Evolutionary conservation across 73 alveolate genomes (phyloP).

Genomic region (Blepharisma stoltei): DNA sequence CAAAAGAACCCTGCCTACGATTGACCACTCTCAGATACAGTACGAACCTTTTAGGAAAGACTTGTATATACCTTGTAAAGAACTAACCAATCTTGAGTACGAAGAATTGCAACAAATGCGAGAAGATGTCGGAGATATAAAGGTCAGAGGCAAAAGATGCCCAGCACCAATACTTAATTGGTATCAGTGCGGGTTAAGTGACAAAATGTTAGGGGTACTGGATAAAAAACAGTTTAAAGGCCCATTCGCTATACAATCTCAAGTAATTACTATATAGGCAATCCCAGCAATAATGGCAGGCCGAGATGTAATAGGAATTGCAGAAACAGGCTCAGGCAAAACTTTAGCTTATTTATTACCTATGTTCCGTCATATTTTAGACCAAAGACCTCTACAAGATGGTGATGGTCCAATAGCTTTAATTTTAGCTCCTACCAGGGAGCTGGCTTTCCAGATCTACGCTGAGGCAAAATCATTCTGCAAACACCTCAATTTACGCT

Average conservation of each 20-base stretch:
- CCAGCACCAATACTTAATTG: conserved; percentile 93
- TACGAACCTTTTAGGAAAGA: conserved; percentile 83
- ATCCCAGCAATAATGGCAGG: conserved; percentile 98
- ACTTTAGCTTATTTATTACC: conserved; percentile 98
- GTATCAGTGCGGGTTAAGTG: conserved; percentile 93
- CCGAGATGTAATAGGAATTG: conserved; percentile 95
- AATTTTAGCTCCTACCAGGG: conserved; percentile 98
- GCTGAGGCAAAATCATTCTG: conserved; percentile 84
- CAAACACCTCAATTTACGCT: conserved; percentile 69
- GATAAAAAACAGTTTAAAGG: conserved; percentile 75
- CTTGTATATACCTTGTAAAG: conserved; percentile 91
- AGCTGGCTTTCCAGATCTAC: conserved; percentile 91
- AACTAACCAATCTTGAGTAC: conserved; percentile 77
- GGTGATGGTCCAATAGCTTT: conserved; percentile 97
- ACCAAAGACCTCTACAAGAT: conserved; percentile 83
- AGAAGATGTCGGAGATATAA: conserved; percentile 83
- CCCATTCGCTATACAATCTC: conserved; percentile 95
- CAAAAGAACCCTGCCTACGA: conserved; percentile 25
- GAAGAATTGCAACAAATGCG: conserved; percentile 84
- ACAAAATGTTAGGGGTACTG: conserved; percentile 72
- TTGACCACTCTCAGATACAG: conserved; percentile 73
- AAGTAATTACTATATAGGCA: conserved; percentile 44
- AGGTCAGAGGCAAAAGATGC: conserved; percentile 90
- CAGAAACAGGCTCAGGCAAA: conserved; percentile 99
- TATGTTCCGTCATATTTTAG: conserved; percentile 91